Conservation (phyloP, 495 filamentous ascomycete species). For the Penicillium cinerascens region DNA sequence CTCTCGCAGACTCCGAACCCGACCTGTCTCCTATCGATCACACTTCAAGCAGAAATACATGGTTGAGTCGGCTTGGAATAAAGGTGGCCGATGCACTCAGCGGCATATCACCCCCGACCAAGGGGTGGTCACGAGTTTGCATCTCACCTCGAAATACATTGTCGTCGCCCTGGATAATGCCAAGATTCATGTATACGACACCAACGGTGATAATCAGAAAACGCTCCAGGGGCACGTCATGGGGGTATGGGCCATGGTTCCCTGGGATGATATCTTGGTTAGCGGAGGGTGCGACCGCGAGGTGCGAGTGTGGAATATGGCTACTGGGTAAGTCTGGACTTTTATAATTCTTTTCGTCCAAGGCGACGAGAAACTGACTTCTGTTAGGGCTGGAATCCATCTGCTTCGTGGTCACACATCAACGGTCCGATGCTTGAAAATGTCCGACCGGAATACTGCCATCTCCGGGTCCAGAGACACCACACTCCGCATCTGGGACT, state of each 20-base stretch:
- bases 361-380: slow-evolving; percentile 2
- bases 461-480: slow-evolving; percentile 97
- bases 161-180: slow-evolving; percentile 97
- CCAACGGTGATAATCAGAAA: slow-evolving; percentile 79
- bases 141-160: slow-evolving; percentile 92
- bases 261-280: slow-evolving; percentile 92
- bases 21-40: slow-evolving; percentile 74
- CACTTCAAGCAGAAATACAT: slow-evolving; percentile 97
- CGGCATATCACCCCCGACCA: slow-evolving; percentile 91
- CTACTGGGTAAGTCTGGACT: slow-evolving; percentile 68
- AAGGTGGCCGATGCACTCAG: slow-evolving; percentile 72
- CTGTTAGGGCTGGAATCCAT: slow-evolving; percentile 63
- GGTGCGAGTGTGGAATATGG: slow-evolving; percentile 96
- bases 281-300: slow-evolving; percentile 96
- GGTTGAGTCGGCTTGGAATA: slow-evolving; percentile 95
- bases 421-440: slow-evolving; percentile 94
- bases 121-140: slow-evolving; percentile 92
- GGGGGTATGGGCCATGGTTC: slow-evolving; percentile 99
- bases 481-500: slow-evolving; percentile 92
- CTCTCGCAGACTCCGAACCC: slow-evolving; percentile 37
- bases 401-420: slow-evolving; percentile 91
- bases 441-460: slow-evolving; percentile 88
- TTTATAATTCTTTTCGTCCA: background rate
- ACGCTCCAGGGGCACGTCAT: slow-evolving; percentile 94
- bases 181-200: slow-evolving; percentile 96